Evolutionary conservation across 1,139 yeast genomes (phyloP), one percentile per base, ranked within the genome.

Genomic region (Nakaseomyces delphensis): DNA sequence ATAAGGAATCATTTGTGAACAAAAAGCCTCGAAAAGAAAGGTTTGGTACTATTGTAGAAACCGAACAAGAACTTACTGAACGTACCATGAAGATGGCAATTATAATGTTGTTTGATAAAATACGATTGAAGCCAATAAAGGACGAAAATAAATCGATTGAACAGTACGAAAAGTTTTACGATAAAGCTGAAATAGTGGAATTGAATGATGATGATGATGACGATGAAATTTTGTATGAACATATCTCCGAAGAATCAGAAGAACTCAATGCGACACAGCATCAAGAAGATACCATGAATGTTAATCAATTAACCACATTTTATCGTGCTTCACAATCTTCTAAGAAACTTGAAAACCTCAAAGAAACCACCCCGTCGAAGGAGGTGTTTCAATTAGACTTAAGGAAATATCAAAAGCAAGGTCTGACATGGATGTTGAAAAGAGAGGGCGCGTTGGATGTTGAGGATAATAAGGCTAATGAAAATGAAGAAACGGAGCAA

Each of bases 361-460:
- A 84, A 0, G 84, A 79, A 50, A 69, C 79, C 0, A 75, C 77
- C 4, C 95, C 95, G 0, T 74, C 82, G 0, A 44, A 49, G 1
- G 64, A 64, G 4, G 70, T 79, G 23, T 83, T 86, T 53, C 66
- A 66, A 6, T 51, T 85, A 44, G 64, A 65, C 1, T 64, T 87
- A 41, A 66, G 94, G 43, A 72, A 75, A 1, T 87, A 87, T 57
- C 96, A 87, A 60, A 76, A 73, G 48, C 84, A 80, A 50, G 95
- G 94, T 0, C 63, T 85, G 23, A 75, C 86, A 3, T 85, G 95
- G 95, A 79, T 85, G 87, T 62, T 84, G 8, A 73, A 73, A 10
- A 59, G 83, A 47, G 86, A 82, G 55, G 82, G 79, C 49, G 64
- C 70, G 28, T 69, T 62, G 32, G 71, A 70, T 30, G 45, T 49